phyloP scores from a whole-genome alignment of 2,329 filamentous ascomycete species.

The Mycocentrospora acerina region DNA sequence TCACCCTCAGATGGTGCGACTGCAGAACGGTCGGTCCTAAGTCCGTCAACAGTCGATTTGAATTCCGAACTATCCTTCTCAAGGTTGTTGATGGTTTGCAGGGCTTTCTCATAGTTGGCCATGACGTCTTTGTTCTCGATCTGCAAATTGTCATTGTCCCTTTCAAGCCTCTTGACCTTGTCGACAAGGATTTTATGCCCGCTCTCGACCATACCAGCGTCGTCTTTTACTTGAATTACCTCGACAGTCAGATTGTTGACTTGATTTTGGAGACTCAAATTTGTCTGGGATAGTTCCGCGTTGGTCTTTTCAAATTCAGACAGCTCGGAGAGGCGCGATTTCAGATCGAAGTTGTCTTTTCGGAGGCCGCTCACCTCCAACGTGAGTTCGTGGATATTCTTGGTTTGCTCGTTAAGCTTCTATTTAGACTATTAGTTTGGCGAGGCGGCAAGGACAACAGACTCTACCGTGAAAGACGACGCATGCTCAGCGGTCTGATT shows the following conservation, averaged over 20 bases:
- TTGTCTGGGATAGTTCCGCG: constrained; percentile 4
- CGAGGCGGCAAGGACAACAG: background rate
- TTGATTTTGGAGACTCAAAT: constrained; percentile 8
- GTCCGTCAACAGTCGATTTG: background rate
- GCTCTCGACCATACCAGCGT: constrained; percentile 1
- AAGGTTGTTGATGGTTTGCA: background rate
- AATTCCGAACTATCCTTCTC: constrained; percentile 5
- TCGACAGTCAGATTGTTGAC: constrained; percentile 10
- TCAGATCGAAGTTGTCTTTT: constrained; percentile 18
- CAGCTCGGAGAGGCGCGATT: constrained; percentile 12
- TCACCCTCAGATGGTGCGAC: background rate
- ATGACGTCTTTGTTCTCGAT: constrained; percentile 17
- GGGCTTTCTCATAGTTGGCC: constrained; percentile 5
- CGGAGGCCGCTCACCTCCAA: constrained; percentile 8
- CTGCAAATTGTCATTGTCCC: constrained; percentile 14
- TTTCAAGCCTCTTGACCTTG: constrained; percentile 12
- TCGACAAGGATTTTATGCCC: constrained; percentile 5
- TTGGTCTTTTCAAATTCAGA: constrained; percentile 15
- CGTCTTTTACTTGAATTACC: constrained; percentile 8
- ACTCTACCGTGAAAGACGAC: constrained; percentile 19
- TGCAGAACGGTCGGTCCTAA: constrained; percentile 3
- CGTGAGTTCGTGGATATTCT: constrained; percentile 16
- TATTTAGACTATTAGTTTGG: constrained; percentile 2
- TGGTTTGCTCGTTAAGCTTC: constrained; percentile 19
- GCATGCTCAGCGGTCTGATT: constrained; percentile 24